Base-by-base conservation (phyloP, 768 basidiomycete species). In the Trametes meyenii region DNA sequence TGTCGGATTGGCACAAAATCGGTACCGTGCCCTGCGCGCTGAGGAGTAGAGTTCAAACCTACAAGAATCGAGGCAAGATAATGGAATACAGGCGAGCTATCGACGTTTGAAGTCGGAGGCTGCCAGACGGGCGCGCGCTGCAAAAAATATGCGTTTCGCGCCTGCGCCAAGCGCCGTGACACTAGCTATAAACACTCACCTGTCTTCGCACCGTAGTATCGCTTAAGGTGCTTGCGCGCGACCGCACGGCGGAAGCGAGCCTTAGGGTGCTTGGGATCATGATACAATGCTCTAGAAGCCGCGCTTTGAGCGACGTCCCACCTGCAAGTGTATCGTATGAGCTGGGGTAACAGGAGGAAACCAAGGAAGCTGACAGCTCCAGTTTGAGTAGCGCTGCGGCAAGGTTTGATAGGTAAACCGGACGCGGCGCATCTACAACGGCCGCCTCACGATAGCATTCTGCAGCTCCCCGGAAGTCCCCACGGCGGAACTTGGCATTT, bases 341-440 rank as follows among this genome's bases (percentile, higher is more conserved):
- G n/a, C n/a, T n/a, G n/a, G n/a, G n/a, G n/a, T n/a, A n/a, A n/a
- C n/a, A n/a, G n/a, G n/a, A n/a, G n/a, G n/a, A n/a, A n/a, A n/a
- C n/a, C n/a, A n/a, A n/a, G n/a, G n/a, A n/a, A n/a, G n/a, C n/a
- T n/a, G n/a, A n/a, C n/a, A n/a, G n/a, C n/a, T n/a, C n/a, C n/a
- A n/a, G n/a, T n/a, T n/a, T n/a, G n/a, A n/a, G n/a, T n/a, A 77
- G 78, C 0, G 78, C 72, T 19, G 74, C 73, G 0, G 79, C 75
- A 24, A 83, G 66, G 60, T 83, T 83, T 10, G 74, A 55, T 49
- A 82, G 69, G 56, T 78, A 76, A 4, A 77, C 61, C 0, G 10
- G n/a, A n/a, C n/a, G n/a, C n/a, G n/a, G n/a, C n/a, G n/a, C n/a
- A n/a, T n/a, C n/a, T n/a, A n/a, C n/a, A n/a, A n/a, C n/a, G n/a